A percentile compares a stretch with the other conserved stretches of the same genome.
phyloP scores from a whole-genome alignment of 805 yeast genomes.

The Brettanomyces anomalus region DNA sequence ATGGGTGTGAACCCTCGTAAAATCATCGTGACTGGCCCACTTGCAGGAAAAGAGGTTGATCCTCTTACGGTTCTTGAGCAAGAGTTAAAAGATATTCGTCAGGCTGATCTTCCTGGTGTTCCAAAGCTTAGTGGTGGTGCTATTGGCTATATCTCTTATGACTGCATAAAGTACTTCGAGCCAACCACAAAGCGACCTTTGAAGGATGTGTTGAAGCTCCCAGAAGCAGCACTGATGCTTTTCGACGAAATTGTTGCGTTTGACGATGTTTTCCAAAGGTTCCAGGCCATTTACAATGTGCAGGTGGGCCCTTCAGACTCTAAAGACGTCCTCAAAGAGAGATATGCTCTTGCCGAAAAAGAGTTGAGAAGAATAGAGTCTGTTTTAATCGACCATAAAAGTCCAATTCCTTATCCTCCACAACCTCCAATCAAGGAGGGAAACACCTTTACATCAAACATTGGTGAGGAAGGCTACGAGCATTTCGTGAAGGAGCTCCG shows the following conservation, averaged over 20 bases:
- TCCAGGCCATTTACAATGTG: conserved; percentile 82
- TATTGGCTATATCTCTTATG: conserved; percentile 90
- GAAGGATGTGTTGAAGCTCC: conserved; percentile 73
- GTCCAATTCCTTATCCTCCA: conserved; percentile 50
- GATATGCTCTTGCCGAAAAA: conserved; percentile 44
- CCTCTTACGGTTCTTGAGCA: conserved; percentile 69
- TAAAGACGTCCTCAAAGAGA: conserved; percentile 27
- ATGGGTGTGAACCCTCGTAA: conserved; percentile 83
- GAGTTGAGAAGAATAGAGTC: conserved; percentile 49
- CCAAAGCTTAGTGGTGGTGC: conserved; percentile 93
- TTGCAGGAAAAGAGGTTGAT: conserved; percentile 54
- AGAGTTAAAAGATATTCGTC: conserved; percentile 56
- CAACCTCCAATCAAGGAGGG: conserved; percentile 64
- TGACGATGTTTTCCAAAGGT: conserved; percentile 90
- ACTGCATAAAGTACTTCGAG: conserved; percentile 93
- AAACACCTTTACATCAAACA: conserved; percentile 74
- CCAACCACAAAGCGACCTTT: conserved; percentile 74
- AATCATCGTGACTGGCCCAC: conserved; percentile 74
- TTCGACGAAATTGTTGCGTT: conserved; percentile 85
- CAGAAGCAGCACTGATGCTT: conserved; percentile 89
- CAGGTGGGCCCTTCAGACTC: conserved; percentile 30
- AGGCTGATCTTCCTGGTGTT: conserved; percentile 74
- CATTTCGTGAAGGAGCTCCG: conserved; percentile 66
- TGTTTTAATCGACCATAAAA: conserved; percentile 34
- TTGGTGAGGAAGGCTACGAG: conserved; percentile 93